These are phyloP conservation scores for Graphilbum sp. DNA, from an alignment of 2,329 filamentous ascomycete species.

Conservation along the genomic window DNA sequence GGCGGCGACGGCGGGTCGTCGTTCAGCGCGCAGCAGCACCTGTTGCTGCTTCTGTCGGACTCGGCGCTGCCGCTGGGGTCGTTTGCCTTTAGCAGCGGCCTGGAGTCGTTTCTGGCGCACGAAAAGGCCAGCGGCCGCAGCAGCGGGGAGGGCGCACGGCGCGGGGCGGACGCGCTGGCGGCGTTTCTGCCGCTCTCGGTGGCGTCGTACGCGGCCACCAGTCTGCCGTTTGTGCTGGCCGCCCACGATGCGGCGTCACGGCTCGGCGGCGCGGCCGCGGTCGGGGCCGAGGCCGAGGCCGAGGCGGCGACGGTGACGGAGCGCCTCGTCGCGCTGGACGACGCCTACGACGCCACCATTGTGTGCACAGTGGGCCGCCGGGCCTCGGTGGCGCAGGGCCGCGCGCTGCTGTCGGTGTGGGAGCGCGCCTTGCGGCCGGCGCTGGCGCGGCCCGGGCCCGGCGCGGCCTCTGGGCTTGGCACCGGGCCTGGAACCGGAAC, in stretches of 20 bases:
- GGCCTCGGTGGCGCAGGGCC: constrained; percentile 59
- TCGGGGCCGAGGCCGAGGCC: no score
- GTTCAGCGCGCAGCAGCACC: constrained; percentile 29
- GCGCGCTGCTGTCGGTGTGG: constrained; percentile 61
- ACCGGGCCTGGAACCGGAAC: constrained; percentile 7
- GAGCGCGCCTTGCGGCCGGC: constrained; percentile 45
- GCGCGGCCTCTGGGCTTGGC: neutral
- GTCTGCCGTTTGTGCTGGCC: constrained; percentile 58
- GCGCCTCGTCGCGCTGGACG: constrained; percentile 44
- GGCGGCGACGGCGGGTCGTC: no score
- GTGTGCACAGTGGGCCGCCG: constrained; percentile 65
- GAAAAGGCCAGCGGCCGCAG: constrained; percentile 8
- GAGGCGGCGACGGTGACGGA: neutral
- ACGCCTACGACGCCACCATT: constrained; percentile 59
- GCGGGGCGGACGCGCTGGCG: constrained; percentile 32
- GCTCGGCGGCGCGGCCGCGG: no score
- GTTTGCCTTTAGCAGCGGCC: constrained; percentile 72
- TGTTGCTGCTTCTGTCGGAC: constrained; percentile 62
- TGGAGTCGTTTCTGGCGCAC: constrained; percentile 71
- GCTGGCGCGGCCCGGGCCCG: neutral
- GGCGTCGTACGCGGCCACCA: constrained; percentile 52
- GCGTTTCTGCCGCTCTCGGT: constrained; percentile 54
- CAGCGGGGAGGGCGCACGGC: constrained; percentile 9
- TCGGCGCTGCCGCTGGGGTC: constrained; percentile 68
- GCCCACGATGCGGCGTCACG: constrained; percentile 30